Base-by-base conservation (phyloP, 2,329 filamentous ascomycete species). In the Hypocrella siamensis region DNA sequence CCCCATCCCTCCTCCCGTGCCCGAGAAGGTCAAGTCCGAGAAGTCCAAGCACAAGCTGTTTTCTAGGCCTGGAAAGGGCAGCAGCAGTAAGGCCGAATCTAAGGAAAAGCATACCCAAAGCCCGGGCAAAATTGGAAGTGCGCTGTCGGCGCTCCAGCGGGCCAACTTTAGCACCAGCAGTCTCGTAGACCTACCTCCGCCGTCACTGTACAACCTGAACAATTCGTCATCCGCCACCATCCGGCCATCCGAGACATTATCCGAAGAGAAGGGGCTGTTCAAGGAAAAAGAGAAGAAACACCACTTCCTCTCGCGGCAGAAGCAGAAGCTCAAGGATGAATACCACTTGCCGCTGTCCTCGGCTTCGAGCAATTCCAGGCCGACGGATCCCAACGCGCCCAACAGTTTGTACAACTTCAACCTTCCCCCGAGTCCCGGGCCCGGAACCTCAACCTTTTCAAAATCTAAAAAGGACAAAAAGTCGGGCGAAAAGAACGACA, bases 401-500 rank as follows among this genome's bases (percentile, higher is more conserved):
- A 78, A 72, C 42, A 82, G 79, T 33, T 54, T 88, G 4, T 88
- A 88, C 58, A 84, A 74, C 38, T 86, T 88, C 53, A 79, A 75
- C 35, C 54, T 81, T 2, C 80, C 80, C 2, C 67, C 76, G 6
- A 84, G 77, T 37, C 79, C 81, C 2, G 76, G 69, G 0, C 72
- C 75, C 11, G 67, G 65, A 31, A 67, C 63, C 32, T 67, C 65
- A 17, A 63, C 69, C 19, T 93, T 96, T 49, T 67, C 76, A 24
- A 92, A 90, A 56, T 79, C 78, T 3, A 80, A 90, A 47, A 88
- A 80, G 36, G 84, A 93, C 48, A 93, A 88, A 61, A 79, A 78
- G 51, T 77, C 79, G 42, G 76, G 81, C 39, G 78, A 82, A 40
- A 73, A 75, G 41, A 65, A 58, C 34, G 51, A 61, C 6, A 57